Base-by-base conservation (phyloP, 78 protist genomes). In the Dictyostelium firmibasis region DNA sequence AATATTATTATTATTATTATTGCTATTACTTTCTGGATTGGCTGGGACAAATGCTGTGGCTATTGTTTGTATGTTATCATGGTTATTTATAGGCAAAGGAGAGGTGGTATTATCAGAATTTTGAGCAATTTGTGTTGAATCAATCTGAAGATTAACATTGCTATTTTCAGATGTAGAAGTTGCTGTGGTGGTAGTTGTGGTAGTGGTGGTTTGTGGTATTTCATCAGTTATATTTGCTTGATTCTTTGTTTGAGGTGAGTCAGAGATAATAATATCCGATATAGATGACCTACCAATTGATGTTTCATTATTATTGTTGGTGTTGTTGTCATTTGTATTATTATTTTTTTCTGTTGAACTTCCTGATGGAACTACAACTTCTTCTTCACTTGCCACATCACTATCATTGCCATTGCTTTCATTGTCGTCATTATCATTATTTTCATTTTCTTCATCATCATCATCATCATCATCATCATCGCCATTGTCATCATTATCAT, bases 391-490 rank as follows among this genome's bases (percentile, higher is more conserved):
- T 74, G 27, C 31, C 18, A 27, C 81, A 35, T 74, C 27, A 35
- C n/a, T 74, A 74, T 74, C 7, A 8, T 16, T 20, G 35, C 16
- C 50, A 74, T 35, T 35, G 1, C 29, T 70, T 35, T 85, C 91
- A 47, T 85, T n/a, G 47, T 29, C 91, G 35, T 43, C 62, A 47
- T 85, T 82, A n/a, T 57, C 92, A 67, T 67, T 67, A 67, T 67
- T 67, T 14, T 84, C 79, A 6, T 72, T 69, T 50, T 84, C 79
- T 8, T 25, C 78, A 70, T 38, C 27, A 69, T 70, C 78, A 53
- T 35, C 83, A 23, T 60, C 23, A 60, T 64, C 6, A 4, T 88
- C 62, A 20, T 79, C n/a, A 8, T 53, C 36, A 2, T 76, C 50
- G 2, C 38, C 86, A 2, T 79, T 43, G 7, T 91, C 83, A 14